Evolutionary conservation across 2,329 filamentous ascomycete species (phyloP).

Genomic region (Colletotrichum camelliae): DNA sequence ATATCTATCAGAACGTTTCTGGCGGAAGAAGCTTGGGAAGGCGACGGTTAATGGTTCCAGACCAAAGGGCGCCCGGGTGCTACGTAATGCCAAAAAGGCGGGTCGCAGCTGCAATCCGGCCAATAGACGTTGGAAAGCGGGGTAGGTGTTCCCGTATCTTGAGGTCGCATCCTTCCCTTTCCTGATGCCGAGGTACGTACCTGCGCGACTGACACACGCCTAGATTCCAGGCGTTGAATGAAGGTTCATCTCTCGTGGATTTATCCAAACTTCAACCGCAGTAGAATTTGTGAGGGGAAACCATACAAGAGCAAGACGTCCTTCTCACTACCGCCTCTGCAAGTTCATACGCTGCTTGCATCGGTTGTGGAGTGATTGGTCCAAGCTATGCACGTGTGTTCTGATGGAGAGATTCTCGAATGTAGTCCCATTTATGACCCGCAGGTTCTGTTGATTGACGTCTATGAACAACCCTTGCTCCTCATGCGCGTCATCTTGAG

Average conservation of each 20-base stretch:
- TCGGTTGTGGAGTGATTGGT: not conserved
- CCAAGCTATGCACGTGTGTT: not conserved
- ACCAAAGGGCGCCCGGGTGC: constrained; percentile 10
- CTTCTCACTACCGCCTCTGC: not conserved
- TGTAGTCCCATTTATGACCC: not conserved
- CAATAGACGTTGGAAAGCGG: constrained; percentile 13
- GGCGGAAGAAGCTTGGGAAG: constrained; percentile 7
- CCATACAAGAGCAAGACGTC: not conserved
- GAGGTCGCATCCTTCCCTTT: not conserved
- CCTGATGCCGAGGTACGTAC: constrained; percentile 1
- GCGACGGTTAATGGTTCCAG: constrained; percentile 6
- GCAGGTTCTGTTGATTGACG: not conserved
- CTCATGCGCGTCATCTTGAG: not conserved
- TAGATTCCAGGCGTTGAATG: not conserved
- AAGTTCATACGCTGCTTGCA: not conserved
- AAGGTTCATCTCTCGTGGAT: not conserved
- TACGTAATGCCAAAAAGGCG: constrained; percentile 19
- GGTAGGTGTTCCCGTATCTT: not conserved
- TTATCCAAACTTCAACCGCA: not conserved
- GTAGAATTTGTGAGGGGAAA: not conserved
- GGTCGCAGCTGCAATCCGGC: not conserved
- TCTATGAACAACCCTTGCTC: not conserved
- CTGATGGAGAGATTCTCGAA: not conserved
- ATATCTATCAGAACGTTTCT: constrained; percentile 17
- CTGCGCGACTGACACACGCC: not conserved